Base-by-base conservation (phyloP, 768 basidiomycete species). In the Tephrocybe sp. region DNA sequence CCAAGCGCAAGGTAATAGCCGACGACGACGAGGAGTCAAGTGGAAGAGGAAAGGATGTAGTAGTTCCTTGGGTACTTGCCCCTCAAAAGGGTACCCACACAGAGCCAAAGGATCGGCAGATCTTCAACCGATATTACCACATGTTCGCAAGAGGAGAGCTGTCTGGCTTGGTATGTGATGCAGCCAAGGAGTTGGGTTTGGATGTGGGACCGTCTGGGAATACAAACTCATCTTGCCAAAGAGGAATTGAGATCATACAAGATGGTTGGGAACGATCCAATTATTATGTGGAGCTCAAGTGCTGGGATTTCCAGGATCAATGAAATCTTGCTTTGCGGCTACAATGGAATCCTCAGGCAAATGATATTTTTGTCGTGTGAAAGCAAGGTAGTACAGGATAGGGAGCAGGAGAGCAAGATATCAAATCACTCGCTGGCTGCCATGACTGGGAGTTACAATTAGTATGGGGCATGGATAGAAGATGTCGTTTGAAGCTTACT, bases 41-140 rank as follows among this genome's bases (percentile, higher is more conserved):
- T 3, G 50, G 58, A 22, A 44, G 22, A 24, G 90, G 86, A 22
- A 80, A 80, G 59, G 93, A 97, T 63, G 91, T 94, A 1, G 84
- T 93, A 43, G 90, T 97, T 9, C 93, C 94, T 4, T 97, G 93
- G 93, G 84, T 90, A 1, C 62, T 84, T 45, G 69, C 79, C 2
- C 73, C 70, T 59, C 58, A 61, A 27, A 57, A 56, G 25, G 61
- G 53, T 41, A 34, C 51, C 52, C 39, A 49, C 52, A 45, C 49
- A 61, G 43, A 44, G 54, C 52, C 30, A n/a, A 53, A 42, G 36
- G 50, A 58, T 50, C 65, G 66, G 42, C 70, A 79, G 54, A 74
- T 88, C 3, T 89, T 82, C 69, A 84, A 93, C 62, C 79, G 97
- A 47, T 99, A 97, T 63, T 99, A 99, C 63, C 97, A 99, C 64